A percentile compares a stretch with the other conserved stretches of the same genome.
Evolutionary conservation across 164 flowering plant genomes (phyloP).

Genomic region (Houttuynia cordata): DNA sequence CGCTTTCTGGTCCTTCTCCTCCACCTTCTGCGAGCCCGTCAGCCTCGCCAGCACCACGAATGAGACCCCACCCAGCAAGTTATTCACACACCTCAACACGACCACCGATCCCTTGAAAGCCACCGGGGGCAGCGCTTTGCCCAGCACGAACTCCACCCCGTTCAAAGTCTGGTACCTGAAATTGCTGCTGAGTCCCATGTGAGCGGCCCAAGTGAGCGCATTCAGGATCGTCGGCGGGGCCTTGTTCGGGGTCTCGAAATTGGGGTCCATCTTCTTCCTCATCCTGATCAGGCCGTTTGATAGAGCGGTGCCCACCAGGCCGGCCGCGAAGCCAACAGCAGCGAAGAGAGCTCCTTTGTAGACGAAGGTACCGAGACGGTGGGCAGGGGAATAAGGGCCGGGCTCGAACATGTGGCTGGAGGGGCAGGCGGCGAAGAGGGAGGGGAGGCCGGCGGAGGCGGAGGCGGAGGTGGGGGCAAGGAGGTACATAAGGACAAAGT

Average conservation of each 20-base stretch:
- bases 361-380: constrained; percentile 68
- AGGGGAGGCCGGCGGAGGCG: constrained; percentile 27
- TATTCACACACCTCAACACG: constrained; percentile 60
- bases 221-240: constrained; percentile 78
- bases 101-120: constrained; percentile 63
- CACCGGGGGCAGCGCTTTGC: constrained; percentile 43
- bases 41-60: constrained; percentile 77
- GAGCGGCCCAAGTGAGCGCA: constrained; percentile 75
- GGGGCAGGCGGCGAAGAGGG: constrained; percentile 64
- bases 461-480: constrained; percentile 55
- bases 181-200: constrained; percentile 90
- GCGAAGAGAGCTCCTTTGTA: constrained; percentile 82
- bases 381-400: constrained; percentile 35
- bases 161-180: constrained; percentile 83
- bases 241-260: constrained; percentile 74
- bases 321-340: constrained; percentile 81
- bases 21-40: constrained; percentile 78
- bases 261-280: constrained; percentile 90
- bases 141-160: constrained; percentile 70
- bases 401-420: constrained; percentile 86
- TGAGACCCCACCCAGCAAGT: constrained; percentile 79
- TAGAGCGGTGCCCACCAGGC: constrained; percentile 77
- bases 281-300: constrained; percentile 67
- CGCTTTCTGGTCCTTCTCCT: neutral
- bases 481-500: constrained; percentile 79